These are phyloP conservation scores for Neonectria coccinea DNA, from an alignment of 2,329 filamentous ascomycete species.

Conservation along the genomic window DNA sequence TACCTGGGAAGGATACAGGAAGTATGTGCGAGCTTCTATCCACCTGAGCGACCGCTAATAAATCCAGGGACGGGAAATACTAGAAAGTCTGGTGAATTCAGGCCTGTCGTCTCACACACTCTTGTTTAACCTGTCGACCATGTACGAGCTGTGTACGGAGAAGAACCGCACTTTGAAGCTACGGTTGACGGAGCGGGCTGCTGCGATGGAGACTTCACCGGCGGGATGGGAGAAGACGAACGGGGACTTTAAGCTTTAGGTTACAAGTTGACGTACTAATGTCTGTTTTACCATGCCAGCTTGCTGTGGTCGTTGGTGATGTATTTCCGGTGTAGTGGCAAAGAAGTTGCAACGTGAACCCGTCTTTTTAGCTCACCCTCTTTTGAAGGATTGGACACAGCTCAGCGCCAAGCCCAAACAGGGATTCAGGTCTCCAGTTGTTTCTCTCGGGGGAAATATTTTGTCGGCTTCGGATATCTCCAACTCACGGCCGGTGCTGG, in stretches of 20 bases:
- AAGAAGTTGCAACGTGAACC: too few relatives aligned
- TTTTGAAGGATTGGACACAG: neutral
- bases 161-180: slow-evolving; percentile 77
- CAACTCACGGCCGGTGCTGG: slow-evolving; percentile 8
- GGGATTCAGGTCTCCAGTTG: neutral
- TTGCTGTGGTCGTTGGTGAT: neutral
- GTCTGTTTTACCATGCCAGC: neutral
- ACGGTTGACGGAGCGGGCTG: slow-evolving; percentile 76
- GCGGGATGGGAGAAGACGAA: slow-evolving; percentile 78
- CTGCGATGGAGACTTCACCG: slow-evolving; percentile 65
- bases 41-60: slow-evolving; percentile 27
- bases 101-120: slow-evolving; percentile 80
- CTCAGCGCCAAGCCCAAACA: neutral
- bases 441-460: neutral
- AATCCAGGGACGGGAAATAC: slow-evolving; percentile 69
- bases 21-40: slow-evolving; percentile 56
- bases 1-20: slow-evolving; percentile 83
- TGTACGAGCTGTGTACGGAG: slow-evolving; percentile 93
- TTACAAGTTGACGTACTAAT: neutral
- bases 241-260: slow-evolving; percentile 80
- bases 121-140: slow-evolving; percentile 88
- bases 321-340: neutral
- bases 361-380: neutral
- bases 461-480: neutral
- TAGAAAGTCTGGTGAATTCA: slow-evolving; percentile 74